Evolutionary conservation across 257 asterid genomes (phyloP).

Genomic region (Paraleonurus japonicus): DNA sequence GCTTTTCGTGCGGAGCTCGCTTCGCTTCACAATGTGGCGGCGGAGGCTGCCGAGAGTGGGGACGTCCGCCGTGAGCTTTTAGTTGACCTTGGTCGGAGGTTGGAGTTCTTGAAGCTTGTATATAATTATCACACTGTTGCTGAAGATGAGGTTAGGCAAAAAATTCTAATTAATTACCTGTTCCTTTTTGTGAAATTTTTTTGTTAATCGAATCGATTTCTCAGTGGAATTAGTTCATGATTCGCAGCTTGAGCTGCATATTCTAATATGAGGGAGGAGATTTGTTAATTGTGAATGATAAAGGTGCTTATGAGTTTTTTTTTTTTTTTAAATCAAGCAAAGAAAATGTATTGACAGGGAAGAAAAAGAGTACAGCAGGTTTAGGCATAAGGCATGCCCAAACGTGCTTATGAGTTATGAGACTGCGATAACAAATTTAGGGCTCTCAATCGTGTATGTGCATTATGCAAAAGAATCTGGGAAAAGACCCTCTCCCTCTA

Average conservation of each 20-base stretch:
- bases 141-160: constrained; percentile 78
- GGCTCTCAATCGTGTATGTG: not conserved
- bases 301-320: not conserved
- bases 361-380: too few species aligned
- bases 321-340: too few species aligned
- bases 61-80: constrained; percentile 29
- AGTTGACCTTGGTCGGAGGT: constrained; percentile 48
- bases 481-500: not conserved
- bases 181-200: not conserved
- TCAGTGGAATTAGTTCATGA: constrained; percentile 11
- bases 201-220: not conserved
- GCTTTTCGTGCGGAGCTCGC: constrained; percentile 68
- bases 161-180: not conserved
- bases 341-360: too few species aligned
- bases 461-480: constrained; percentile 2
- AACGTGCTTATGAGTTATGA: not conserved
- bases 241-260: not conserved
- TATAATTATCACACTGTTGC: constrained; percentile 69
- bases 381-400: too few species aligned
- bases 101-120: constrained; percentile 72
- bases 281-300: not conserved
- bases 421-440: not conserved
- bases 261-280: not conserved
- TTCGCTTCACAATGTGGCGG: constrained; percentile 45
- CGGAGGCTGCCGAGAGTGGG: constrained; percentile 47